Evolutionary conservation across 1,284 basidiomycete species (phyloP), one percentile per base, ranked within the genome.

Genomic region (Moesziomyces sp.): DNA sequence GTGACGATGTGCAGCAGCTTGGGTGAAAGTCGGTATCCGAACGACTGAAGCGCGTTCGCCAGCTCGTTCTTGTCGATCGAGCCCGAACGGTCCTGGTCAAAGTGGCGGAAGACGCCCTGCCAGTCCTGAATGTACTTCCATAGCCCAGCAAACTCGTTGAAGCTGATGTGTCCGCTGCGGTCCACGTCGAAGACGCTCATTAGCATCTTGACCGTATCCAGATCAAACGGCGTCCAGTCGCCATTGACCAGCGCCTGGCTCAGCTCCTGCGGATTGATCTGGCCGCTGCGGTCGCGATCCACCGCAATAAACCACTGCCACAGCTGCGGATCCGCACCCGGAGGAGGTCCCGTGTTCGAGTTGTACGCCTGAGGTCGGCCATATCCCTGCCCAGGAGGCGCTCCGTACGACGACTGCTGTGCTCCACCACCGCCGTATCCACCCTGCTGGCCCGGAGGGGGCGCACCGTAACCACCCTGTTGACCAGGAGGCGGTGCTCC

Each of bases 121-220:
- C 79, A 81, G 45, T 79, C 71, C 48, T 80, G 71, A 38, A 81
- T 74, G 64, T 81, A 81, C 53, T 76, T 77, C 74, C 74, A 79
- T 14, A 79, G 58, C 0, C 77, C 74, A 10, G 68, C 74, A 21
- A 79, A 77, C 50, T 79, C 79, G 58, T 79, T 77, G 70, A 79
- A 81, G 58, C 74, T 76, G 65, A 81, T 76, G 43, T 71, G 72
- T 6, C 79, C 79, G 46, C 57, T 59, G 28, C 78, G 74, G 46
- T 79, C 78, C 11, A 74, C 70, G 54, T 81, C 79, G 43, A 80
- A 80, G 30, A 81, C 76, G 51, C 56, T 61, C 76, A 81, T 77
- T 18, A 81, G 77, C 79, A 81, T 76, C 59, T 80, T 79, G 59
- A 81, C 79, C 6, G 77, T 79, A 42, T 77, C 75, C 35, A 70